Conservation (phyloP, 2,329 filamentous ascomycete genomes). For the Pezicula carpinea region DNA sequence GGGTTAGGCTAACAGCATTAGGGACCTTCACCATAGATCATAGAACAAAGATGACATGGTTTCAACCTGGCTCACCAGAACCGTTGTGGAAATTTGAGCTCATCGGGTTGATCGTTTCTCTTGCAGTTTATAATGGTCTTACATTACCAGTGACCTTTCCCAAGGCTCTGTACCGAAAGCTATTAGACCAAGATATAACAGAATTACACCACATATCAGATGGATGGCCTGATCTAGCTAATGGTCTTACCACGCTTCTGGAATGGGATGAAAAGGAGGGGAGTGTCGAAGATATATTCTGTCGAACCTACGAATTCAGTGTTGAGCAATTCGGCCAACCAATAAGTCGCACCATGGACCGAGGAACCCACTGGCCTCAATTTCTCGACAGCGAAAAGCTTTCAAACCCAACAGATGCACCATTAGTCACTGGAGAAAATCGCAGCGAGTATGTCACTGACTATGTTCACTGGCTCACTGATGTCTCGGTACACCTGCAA, state of each 20-base stretch:
- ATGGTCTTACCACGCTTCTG: conserved; percentile 66
- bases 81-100: conserved; percentile 88
- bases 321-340: conserved; percentile 52
- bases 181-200: conserved; percentile 65
- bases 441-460: conserved; percentile 74
- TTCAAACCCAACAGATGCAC: conserved; percentile 43
- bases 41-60: conserved; percentile 79
- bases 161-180: conserved; percentile 73
- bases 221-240: conserved; percentile 80
- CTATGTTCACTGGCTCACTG: conserved; percentile 79
- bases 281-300: conserved; percentile 75
- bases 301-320: conserved; percentile 83
- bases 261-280: conserved; percentile 74
- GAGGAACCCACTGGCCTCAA: conserved; percentile 46
- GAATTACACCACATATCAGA: conserved; percentile 75
- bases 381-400: conserved; percentile 33
- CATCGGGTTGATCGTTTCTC: conserved; percentile 78
- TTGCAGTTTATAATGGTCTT: conserved; percentile 90
- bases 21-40: conserved; percentile 75
- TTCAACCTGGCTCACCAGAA: conserved; percentile 75
- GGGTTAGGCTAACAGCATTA: conserved; percentile 15
- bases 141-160: conserved; percentile 90
- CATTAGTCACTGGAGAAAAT: conserved; percentile 77
- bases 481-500: conserved; percentile 72
- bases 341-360: conserved; percentile 51